Percentiles rank a stretch among this genome's conserved stretches.
phyloP scores from a whole-genome alignment of 2,329 filamentous ascomycete genomes.

The Magnaporthales sp. region DNA sequence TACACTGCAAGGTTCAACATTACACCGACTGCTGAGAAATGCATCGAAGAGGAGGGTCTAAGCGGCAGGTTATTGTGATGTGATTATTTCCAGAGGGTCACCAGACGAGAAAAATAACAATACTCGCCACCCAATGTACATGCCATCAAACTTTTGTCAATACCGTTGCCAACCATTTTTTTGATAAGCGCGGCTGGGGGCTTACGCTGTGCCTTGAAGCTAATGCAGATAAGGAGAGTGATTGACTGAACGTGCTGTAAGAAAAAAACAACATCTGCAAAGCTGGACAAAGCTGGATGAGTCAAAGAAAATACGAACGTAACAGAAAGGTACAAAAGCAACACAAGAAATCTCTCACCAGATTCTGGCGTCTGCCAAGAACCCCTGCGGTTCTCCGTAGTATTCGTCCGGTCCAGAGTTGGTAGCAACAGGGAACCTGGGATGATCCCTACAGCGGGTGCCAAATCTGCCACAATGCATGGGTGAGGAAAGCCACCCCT shows the following conservation, averaged over 20 bases:
- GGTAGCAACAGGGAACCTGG: not conserved
- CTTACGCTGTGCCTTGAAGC: not conserved
- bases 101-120: not conserved
- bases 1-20: conserved; percentile 11
- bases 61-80: not conserved
- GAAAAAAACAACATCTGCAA: not conserved
- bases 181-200: not conserved
- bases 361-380: not conserved
- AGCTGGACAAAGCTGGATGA: not conserved
- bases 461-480: not conserved
- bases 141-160: not conserved
- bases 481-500: not conserved
- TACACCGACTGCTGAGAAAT: conserved; percentile 5
- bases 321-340: not conserved
- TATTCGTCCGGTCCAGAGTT: not conserved
- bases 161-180: not conserved
- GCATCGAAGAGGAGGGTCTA: not conserved
- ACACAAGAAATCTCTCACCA: not conserved
- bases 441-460: not conserved
- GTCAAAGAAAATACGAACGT: not conserved
- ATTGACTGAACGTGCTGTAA: not conserved
- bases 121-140: not conserved
- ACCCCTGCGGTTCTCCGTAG: not conserved
- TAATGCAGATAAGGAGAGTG: not conserved
- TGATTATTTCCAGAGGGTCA: not conserved